Conservation (phyloP, 805 yeast species). For the Wickerhamiella domercqiae region DNA sequence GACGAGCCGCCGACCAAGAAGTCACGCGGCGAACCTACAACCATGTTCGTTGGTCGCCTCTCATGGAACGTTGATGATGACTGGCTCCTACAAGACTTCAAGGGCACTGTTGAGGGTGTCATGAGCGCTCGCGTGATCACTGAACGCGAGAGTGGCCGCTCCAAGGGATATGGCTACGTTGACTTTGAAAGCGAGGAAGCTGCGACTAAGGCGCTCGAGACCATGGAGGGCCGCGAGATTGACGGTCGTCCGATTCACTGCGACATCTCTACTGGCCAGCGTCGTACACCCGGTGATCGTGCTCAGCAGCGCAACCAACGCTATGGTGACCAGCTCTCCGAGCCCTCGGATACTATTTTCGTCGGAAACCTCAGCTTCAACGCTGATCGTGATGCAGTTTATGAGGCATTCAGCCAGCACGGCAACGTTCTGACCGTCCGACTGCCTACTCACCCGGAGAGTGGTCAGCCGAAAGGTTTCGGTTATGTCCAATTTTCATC, state of each 20-base stretch:
- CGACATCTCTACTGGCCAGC: slow-evolving; percentile 79
- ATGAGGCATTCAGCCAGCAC: slow-evolving; percentile 53
- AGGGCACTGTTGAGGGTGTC: slow-evolving; percentile 58
- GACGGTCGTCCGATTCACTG: slow-evolving; percentile 95
- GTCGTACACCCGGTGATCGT: slow-evolving; percentile 34
- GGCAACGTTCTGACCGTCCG: slow-evolving; percentile 82
- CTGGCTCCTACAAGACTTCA: slow-evolving; percentile 81
- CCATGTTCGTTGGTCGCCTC: slow-evolving; percentile 90
- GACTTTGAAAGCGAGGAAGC: slow-evolving; percentile 64
- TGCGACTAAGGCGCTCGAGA: slow-evolving; percentile 76
- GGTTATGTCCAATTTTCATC: slow-evolving; percentile 89
- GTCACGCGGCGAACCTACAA: slow-evolving; percentile 49
- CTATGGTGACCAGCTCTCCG: slow-evolving; percentile 80
- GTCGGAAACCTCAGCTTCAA: slow-evolving; percentile 92
- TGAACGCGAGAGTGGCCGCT: slow-evolving; percentile 83
- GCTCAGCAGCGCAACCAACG: slow-evolving; percentile 66
- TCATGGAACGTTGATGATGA: slow-evolving; percentile 96
- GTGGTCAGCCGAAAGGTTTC: slow-evolving; percentile 97
- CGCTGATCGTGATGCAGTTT: slow-evolving; percentile 66
- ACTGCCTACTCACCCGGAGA: slow-evolving; percentile 96
- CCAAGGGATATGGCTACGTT: slow-evolving; percentile 90
- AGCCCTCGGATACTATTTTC: slow-evolving; percentile 91
- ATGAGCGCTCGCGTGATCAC: slow-evolving; percentile 79
- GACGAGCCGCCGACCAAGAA: slow-evolving; percentile 30
- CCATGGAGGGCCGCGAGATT: slow-evolving; percentile 82